Base-by-base conservation (phyloP, 495 filamentous ascomycete species). In the Extremus antarcticus region DNA sequence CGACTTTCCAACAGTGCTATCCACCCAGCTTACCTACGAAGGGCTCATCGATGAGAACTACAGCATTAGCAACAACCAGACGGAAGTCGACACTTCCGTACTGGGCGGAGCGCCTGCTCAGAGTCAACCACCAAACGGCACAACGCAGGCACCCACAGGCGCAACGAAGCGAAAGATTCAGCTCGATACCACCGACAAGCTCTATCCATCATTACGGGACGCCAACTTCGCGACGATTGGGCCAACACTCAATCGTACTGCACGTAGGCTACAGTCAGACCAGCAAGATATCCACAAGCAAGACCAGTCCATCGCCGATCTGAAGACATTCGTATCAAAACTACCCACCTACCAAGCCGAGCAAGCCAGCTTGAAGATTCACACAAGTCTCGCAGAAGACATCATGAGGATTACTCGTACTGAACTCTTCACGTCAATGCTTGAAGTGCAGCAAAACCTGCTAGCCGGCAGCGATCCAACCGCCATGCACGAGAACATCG, bases 1-100 rank as follows among this genome's bases (percentile, higher is more conserved):
- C 47, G 94, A 99, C 64, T 88, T 90, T 69, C 86, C 87, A 25
- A 94, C 92, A 20, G 82, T 84, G 1, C 77, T 99, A 13, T 80
- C 97, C 47, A 97, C 92, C 0, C 94, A 97, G 66, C 75, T 99
- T 40, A 99, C 94, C 9, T 99, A 99, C 63, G 90, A 97, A 71
- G 94, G 94, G 0, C 68, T 99, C 25, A 86, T 99, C 49, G 94
- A 99, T 66, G 94, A 99, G 70, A 78, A 88, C 35, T 94, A 95
- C 58, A 85, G 86, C 47, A 91, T 99, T 55, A 78, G 85, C 55
- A 69, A 84, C 55, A 96, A 91, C 67, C 87, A 94, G 67, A 84
- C 88, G 41, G 90, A 97, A 62, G 80, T 97, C n/a, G 91, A 96
- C 63, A 83, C 88, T 22, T 87, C 90, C 15, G 84, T 99, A 50